Evolutionary conservation across 371 early-diverging fungal species (phyloP).

Genomic region (Blastocladiella emersonii): DNA sequence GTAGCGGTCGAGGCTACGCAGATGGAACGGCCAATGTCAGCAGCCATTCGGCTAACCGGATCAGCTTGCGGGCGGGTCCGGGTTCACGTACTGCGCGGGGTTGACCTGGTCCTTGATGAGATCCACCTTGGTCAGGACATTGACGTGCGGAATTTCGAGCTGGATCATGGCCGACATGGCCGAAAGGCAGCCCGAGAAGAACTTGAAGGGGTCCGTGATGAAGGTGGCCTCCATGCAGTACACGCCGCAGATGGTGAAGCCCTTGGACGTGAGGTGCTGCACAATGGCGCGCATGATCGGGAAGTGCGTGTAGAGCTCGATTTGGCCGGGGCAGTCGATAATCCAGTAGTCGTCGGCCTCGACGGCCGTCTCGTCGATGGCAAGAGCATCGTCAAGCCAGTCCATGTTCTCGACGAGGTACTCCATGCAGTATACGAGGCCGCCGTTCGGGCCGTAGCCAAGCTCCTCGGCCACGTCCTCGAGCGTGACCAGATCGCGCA

Average conservation of each 20-base stretch:
- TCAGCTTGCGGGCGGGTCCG: no score
- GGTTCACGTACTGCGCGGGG: background rate
- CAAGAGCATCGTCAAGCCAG: constrained; percentile 56
- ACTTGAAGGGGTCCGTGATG: constrained; percentile 85
- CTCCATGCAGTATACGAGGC: constrained; percentile 92
- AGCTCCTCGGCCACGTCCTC: constrained; percentile 97
- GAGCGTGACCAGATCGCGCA: constrained; percentile 87
- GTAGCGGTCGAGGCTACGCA: constrained; percentile 27
- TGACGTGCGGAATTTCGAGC: constrained; percentile 89
- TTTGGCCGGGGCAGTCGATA: constrained; percentile 98
- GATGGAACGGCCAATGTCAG: no score
- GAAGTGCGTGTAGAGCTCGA: constrained; percentile 98
- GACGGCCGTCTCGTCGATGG: constrained; percentile 52
- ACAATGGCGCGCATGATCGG: constrained; percentile 79
- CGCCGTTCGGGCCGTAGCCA: constrained; percentile 97
- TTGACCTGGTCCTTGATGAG: constrained; percentile 28
- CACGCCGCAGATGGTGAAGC: constrained; percentile 67
- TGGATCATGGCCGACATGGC: constrained; percentile 91
- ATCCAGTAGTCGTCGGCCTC: constrained; percentile 90
- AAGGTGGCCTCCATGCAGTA: constrained; percentile 84
- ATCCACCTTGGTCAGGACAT: constrained; percentile 97
- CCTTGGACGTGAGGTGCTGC: constrained; percentile 46
- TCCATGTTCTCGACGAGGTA: constrained; percentile 86
- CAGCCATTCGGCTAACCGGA: no score
- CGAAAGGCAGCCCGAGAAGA: constrained; percentile 85